Percentiles rank a stretch among this genome's conserved stretches.
Conservation (phyloP, 2,329 filamentous ascomycete species). For the Sodiomyces alkalinus region DNA sequence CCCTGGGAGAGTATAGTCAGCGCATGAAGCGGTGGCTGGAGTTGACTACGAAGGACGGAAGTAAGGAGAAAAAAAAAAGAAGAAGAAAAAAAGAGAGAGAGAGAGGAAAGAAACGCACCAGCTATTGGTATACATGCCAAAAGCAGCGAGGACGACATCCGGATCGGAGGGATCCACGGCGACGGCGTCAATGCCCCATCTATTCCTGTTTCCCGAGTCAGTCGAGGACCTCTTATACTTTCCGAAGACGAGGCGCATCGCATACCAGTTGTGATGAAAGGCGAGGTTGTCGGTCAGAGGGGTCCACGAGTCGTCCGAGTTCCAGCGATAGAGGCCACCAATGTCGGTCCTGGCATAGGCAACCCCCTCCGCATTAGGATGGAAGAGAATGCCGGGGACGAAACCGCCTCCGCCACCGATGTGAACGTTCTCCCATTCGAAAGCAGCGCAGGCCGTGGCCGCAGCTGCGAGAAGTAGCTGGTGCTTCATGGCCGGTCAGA, state of each 20-base stretch:
- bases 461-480: slow-evolving; percentile 6
- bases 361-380: slow-evolving; percentile 31
- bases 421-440: slow-evolving; percentile 31
- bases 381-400: slow-evolving; percentile 39
- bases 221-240: too few species aligned
- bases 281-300: slow-evolving; percentile 31
- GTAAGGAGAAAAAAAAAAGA: too few species aligned
- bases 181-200: slow-evolving; percentile 42
- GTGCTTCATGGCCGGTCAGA: slow-evolving; percentile 8
- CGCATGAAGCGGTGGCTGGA: too few species aligned
- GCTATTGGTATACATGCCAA: slow-evolving; percentile 41
- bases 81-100: background rate
- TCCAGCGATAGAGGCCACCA: slow-evolving; percentile 39
- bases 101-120: slow-evolving; percentile 20
- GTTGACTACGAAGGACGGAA: too few species aligned
- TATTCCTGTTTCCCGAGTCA: slow-evolving; percentile 29
- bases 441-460: slow-evolving; percentile 14
- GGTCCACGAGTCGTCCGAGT: slow-evolving; percentile 40
- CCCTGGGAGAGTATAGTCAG: slow-evolving; percentile 15
- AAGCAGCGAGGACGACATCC: slow-evolving; percentile 35
- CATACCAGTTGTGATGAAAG: slow-evolving; percentile 29
- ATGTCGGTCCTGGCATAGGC: slow-evolving; percentile 43
- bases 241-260: too few species aligned
- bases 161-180: slow-evolving; percentile 39
- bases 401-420: slow-evolving; percentile 46